Conservation (phyloP, 208 protist genomes). For the Acanthamoeba lenticulata region DNA sequence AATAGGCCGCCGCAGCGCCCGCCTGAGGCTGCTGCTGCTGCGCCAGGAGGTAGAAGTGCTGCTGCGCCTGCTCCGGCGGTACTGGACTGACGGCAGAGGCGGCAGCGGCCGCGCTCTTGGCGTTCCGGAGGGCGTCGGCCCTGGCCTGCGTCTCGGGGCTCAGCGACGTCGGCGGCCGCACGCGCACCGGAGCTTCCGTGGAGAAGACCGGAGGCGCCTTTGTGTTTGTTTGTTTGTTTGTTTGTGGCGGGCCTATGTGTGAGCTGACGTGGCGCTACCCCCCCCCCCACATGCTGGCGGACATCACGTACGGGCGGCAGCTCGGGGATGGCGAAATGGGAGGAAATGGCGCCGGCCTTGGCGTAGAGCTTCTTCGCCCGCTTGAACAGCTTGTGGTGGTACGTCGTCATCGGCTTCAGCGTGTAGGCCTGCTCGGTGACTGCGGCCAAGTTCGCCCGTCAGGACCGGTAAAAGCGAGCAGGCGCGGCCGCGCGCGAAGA, state of each 20-base stretch:
- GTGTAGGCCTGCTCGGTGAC: constrained; percentile 51
- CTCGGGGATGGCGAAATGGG: constrained; percentile 15
- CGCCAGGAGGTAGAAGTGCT: neutral
- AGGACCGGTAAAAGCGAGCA: neutral
- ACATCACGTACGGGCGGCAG: neutral
- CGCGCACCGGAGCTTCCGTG: neutral
- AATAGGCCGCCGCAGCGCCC: neutral
- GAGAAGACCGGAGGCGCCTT: neutral
- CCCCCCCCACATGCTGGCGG: neutral
- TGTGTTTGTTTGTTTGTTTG: neutral
- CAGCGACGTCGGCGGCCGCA: constrained; percentile 28
- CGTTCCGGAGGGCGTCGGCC: neutral
- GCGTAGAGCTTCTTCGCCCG: neutral
- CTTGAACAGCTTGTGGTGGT: constrained; percentile 57
- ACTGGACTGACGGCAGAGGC: neutral
- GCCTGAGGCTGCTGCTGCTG: neutral
- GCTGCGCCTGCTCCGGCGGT: neutral
- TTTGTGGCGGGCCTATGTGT: neutral
- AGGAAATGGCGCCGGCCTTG: neutral
- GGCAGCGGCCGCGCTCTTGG: neutral
- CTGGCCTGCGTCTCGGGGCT: constrained; percentile 40
- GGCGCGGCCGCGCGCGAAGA: too few species aligned
- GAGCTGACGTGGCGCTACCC: neutral
- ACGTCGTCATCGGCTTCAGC: constrained; percentile 50
- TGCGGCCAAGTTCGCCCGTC: neutral